A percentile compares a stretch with the other conserved stretches of the same genome.
Conservation (phyloP, 495 filamentous ascomycete genomes). For the Talaromyces proteolyticus region DNA sequence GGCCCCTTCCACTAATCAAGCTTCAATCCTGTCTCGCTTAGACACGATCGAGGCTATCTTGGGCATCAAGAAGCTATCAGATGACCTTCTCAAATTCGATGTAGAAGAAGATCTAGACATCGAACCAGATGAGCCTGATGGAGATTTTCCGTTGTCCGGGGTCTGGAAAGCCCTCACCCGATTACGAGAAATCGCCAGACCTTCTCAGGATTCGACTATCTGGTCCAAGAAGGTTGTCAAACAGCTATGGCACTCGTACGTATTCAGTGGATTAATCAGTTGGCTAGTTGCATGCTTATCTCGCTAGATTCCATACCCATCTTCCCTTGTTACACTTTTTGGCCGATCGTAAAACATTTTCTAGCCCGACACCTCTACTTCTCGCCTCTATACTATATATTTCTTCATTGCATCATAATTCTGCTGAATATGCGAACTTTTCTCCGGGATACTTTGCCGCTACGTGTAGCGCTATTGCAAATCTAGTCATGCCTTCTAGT, state of each 20-base stretch:
- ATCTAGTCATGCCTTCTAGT: slow-evolving; percentile 18
- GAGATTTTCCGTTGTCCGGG: slow-evolving; percentile 14
- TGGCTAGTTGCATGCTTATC: background rate
- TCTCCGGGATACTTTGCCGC: slow-evolving; percentile 26
- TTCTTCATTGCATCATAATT: slow-evolving; percentile 25
- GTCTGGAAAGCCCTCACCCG: slow-evolving; percentile 24
- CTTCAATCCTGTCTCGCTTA: slow-evolving; percentile 27
- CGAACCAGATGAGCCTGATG: background rate
- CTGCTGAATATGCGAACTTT: slow-evolving; percentile 18
- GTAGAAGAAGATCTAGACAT: background rate
- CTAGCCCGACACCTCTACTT: slow-evolving; percentile 27
- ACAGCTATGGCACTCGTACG: slow-evolving; percentile 30
- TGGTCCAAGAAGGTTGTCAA: slow-evolving; percentile 27
- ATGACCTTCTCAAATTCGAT: background rate
- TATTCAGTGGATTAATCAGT: background rate
- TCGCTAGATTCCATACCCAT: slow-evolving; percentile 26
- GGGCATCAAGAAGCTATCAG: slow-evolving; percentile 16
- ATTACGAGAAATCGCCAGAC: slow-evolving; percentile 21
- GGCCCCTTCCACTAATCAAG: slow-evolving; percentile 11
- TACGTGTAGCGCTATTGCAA: slow-evolving; percentile 28
- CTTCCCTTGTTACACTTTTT: slow-evolving; percentile 34
- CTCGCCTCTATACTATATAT: slow-evolving; percentile 36
- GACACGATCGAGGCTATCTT: slow-evolving; percentile 30
- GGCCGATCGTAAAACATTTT: slow-evolving; percentile 24
- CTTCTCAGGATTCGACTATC: slow-evolving; percentile 18